Evolutionary conservation across 768 basidiomycete genomes (phyloP).

Genomic region (Boletus barrowsii): DNA sequence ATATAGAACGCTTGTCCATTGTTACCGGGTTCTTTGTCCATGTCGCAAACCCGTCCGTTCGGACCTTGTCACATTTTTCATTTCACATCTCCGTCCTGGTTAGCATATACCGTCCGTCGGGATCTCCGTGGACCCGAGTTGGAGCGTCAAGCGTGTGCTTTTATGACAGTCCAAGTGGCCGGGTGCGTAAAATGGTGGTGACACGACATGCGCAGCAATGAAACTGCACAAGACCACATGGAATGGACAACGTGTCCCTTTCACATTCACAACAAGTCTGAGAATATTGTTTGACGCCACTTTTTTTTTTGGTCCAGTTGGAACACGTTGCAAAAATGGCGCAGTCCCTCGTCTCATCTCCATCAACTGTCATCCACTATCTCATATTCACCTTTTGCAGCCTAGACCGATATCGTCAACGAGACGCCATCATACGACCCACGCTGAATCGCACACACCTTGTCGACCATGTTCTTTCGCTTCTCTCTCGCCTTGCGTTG

Average conservation of each 20-base stretch:
- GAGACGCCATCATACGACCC: background rate
- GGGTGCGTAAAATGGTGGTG: background rate
- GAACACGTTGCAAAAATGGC: too few species aligned
- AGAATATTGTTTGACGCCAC: background rate
- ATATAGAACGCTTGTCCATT: background rate
- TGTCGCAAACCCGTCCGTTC: background rate
- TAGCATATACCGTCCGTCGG: background rate
- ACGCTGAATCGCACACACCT: slow-evolving; percentile 43
- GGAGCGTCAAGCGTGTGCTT: background rate
- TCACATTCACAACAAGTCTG: too few species aligned
- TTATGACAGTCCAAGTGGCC: background rate
- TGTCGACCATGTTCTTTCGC: slow-evolving; percentile 64
- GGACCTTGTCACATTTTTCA: background rate
- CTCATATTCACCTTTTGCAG: slow-evolving; percentile 67
- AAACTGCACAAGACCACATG: background rate
- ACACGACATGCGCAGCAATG: background rate
- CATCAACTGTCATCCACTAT: slow-evolving; percentile 49
- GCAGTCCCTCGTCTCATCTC: too few species aligned
- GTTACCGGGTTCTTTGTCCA: background rate
- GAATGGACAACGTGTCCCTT: too few species aligned
- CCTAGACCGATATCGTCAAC: slow-evolving; percentile 37
- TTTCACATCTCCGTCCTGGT: background rate
- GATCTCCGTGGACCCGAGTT: slow-evolving; percentile 2
- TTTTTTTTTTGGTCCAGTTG: background rate
- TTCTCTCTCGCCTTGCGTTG: slow-evolving; percentile 80